Percentiles rank a stretch among this genome's conserved stretches.
phyloP scores from a whole-genome alignment of 2,329 filamentous ascomycete species.

The Curvularia sp. region DNA sequence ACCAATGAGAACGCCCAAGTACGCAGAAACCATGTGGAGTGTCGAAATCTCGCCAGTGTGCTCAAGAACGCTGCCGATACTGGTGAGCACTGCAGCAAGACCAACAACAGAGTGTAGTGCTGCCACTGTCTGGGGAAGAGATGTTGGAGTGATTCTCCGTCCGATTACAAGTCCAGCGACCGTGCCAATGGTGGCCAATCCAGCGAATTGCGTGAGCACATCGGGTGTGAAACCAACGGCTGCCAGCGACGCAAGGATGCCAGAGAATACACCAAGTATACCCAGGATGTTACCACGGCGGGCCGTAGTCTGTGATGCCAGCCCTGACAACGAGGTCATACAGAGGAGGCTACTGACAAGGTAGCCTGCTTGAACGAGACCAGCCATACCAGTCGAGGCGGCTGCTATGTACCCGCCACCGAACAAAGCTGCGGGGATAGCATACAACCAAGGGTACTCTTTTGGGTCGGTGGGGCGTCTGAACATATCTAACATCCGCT shows the following conservation, averaged over 20 bases:
- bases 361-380: slow-evolving; percentile 86
- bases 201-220: slow-evolving; percentile 80
- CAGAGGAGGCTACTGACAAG: slow-evolving; percentile 84
- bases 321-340: slow-evolving; percentile 78
- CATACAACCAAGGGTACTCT: slow-evolving; percentile 89
- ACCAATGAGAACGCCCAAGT: slow-evolving; percentile 82
- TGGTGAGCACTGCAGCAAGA: slow-evolving; percentile 85
- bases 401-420: slow-evolving; percentile 82
- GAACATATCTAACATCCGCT: slow-evolving; percentile 80
- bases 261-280: slow-evolving; percentile 82
- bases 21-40: slow-evolving; percentile 84
- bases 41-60: slow-evolving; percentile 76
- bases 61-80: slow-evolving; percentile 83
- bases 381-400: slow-evolving; percentile 80
- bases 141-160: slow-evolving; percentile 84
- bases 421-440: slow-evolving; percentile 76
- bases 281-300: slow-evolving; percentile 85
- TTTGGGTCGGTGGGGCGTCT: slow-evolving; percentile 79
- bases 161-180: slow-evolving; percentile 77
- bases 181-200: slow-evolving; percentile 74
- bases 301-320: slow-evolving; percentile 83
- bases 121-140: slow-evolving; percentile 87
- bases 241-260: slow-evolving; percentile 81
- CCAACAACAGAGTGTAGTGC: slow-evolving; percentile 90
- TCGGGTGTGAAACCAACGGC: slow-evolving; percentile 83